These are phyloP conservation scores for Candida cerambycidarum DNA, from an alignment of 805 yeast species.

Conservation along the genomic window DNA sequence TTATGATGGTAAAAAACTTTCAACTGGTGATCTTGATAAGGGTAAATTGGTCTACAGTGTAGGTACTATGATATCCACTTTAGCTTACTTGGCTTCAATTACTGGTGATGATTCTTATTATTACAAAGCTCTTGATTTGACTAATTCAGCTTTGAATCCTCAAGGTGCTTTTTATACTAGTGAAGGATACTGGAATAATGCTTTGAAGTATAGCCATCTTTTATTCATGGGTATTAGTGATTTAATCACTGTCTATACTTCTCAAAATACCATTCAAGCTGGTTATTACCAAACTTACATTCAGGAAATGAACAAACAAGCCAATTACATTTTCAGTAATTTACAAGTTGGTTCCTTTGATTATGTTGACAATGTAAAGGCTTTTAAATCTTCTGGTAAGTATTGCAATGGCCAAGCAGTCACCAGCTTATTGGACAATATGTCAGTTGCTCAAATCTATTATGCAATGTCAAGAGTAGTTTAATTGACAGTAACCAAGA, in stretches of 20 bases:
- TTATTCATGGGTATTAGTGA: constrained; percentile 25
- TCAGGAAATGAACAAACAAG: constrained; percentile 17
- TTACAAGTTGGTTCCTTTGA: constrained; percentile 15
- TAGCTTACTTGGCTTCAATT: constrained; percentile 17
- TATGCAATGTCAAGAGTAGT: constrained; percentile 12
- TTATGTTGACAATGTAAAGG: constrained; percentile 8
- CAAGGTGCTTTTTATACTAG: constrained; percentile 19
- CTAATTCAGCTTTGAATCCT: constrained; percentile 17
- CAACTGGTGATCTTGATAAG: constrained; percentile 19
- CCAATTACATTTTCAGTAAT: constrained; percentile 13
- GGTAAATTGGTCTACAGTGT: constrained; percentile 27
- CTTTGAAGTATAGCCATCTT: constrained; percentile 21
- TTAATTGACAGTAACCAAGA: too few relatives aligned
- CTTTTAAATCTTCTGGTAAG: constrained; percentile 7
- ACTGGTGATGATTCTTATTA: constrained; percentile 18
- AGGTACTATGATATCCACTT: constrained; percentile 24
- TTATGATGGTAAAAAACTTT: constrained; percentile 22
- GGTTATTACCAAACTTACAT: constrained; percentile 9
- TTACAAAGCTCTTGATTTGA: constrained; percentile 19
- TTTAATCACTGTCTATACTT: constrained; percentile 16
- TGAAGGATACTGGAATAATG: constrained; percentile 24
- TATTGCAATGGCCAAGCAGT: constrained; percentile 11
- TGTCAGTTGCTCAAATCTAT: constrained; percentile 23
- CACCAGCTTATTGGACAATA: constrained; percentile 19
- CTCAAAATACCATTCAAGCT: constrained; percentile 16